Evolutionary conservation across 305 asterid species (phyloP).

Genomic region (Withania somnifera): DNA sequence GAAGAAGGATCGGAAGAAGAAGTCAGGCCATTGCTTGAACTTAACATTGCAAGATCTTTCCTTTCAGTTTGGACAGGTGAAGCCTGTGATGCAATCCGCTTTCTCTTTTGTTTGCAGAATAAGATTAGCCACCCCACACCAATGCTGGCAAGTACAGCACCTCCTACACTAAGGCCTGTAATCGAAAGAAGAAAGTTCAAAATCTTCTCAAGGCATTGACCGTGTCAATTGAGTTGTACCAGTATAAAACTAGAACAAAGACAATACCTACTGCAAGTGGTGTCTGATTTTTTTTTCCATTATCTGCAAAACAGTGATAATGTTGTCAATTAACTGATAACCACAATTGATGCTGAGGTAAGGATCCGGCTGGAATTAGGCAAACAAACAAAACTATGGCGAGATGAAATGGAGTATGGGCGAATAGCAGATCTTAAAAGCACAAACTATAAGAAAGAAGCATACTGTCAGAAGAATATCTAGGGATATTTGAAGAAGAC

Average conservation of each 20-base stretch:
- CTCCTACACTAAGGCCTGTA: conserved; percentile 47
- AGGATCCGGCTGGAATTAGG: not conserved
- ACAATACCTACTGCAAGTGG: conserved; percentile 3
- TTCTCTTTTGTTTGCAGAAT: conserved; percentile 41
- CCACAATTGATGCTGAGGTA: not conserved
- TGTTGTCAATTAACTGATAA: not conserved
- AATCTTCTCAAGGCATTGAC: not conserved
- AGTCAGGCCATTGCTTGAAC: conserved; percentile 33
- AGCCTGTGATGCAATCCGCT: conserved; percentile 18
- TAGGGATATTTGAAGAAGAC: conserved; percentile 13
- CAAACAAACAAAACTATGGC: not conserved
- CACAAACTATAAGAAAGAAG: not conserved
- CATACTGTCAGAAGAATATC: not conserved
- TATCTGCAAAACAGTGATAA: not conserved
- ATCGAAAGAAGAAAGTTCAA: conserved; percentile 4
- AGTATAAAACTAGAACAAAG: not conserved
- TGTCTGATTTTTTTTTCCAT: not conserved
- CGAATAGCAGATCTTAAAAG: not conserved
- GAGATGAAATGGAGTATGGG: not conserved
- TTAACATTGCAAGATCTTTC: conserved; percentile 27
- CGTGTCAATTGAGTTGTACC: not conserved
- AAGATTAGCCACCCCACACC: conserved; percentile 47
- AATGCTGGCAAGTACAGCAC: conserved; percentile 54
- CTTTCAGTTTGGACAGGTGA: conserved; percentile 15
- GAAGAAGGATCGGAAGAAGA: conserved; percentile 21